Evolutionary conservation across 192 early-diverging fungal genomes (phyloP), one percentile per base, ranked within the genome.

Genomic region (Entophlyctis luteolus): DNA sequence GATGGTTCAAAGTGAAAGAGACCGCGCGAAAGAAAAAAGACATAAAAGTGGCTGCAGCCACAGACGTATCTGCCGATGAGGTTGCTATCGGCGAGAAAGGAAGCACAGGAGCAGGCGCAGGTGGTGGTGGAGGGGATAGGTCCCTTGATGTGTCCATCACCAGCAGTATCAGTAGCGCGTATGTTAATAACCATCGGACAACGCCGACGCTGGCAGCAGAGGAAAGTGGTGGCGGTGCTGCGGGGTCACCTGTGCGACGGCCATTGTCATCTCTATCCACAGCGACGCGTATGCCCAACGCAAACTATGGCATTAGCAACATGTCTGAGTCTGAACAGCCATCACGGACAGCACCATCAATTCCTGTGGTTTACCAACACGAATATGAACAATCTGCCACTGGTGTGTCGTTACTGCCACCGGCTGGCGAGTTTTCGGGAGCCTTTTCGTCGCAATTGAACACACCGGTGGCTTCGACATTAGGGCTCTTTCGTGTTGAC

Each of bases 1-100:
- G 88, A 36, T 93, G 90, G 90, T 86, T 90, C 46, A 89, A 87
- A 49, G 71, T 91, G 29, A 91, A 90, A 58, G 91, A 91, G 67
- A 77, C 84, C 34, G 88, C 86, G 38, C 87, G 86, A 55, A 82
- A 79, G 35, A 79, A 80, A 62, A 72, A 73, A 46, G 81, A 80
- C 48, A 50, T 67, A 23, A 75, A 78, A 34, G 29, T 23, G n/a
- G 65, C 52, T 39, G 37, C 53, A 14, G 65, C 4, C 23, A 34
- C 14, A 22, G 25, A 38, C 28, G 14, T 28, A 16, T 16, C 25
- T 53, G 2, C 50, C 25, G 29, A 16, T 20, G 50, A 14, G 12
- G 50, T 14, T 27, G 1, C 18, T 25, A 16, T 53, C 1, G 50
- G 16, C 50, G 50, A 28, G 14, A 12, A 22, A 22, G 50, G 50